Percentiles rank a stretch among this genome's conserved stretches.
Conservation (phyloP, 1,139 yeast genomes). For the Taphrina communis region DNA sequence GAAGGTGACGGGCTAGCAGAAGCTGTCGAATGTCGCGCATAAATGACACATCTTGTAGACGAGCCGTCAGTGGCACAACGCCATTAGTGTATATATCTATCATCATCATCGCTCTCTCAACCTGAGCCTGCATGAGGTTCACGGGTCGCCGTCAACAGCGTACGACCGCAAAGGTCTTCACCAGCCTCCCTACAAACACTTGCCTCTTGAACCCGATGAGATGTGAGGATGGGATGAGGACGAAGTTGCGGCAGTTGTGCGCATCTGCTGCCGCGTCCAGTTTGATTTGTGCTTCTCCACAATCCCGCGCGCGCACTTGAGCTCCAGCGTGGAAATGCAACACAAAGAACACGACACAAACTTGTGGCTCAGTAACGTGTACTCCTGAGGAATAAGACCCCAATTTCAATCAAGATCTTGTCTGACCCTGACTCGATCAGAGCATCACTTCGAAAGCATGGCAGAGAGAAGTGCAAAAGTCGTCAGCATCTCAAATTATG, state of each 20-base stretch:
- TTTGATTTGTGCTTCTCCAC: neutral
- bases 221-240: neutral
- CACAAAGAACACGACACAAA: constrained; percentile 19
- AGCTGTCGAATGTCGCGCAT: neutral
- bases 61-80: neutral
- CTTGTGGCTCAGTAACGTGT: neutral
- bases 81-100: neutral
- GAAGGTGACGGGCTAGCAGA: neutral
- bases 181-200: no score
- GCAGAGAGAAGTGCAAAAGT: constrained; percentile 33
- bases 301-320: neutral
- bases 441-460: neutral
- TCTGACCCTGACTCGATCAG: no score
- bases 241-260: neutral
- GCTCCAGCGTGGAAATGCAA: constrained; percentile 1
- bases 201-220: no score
- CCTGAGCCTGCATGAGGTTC: no score
- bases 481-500: constrained; percentile 23
- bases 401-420: no score
- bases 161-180: no score
- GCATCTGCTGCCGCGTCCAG: neutral
- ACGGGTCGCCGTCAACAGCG: no score
- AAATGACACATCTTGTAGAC: neutral
- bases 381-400: neutral
- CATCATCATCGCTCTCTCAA: neutral